Base-by-base conservation (phyloP, 768 basidiomycete genomes). In the Suillus subaureus region DNA sequence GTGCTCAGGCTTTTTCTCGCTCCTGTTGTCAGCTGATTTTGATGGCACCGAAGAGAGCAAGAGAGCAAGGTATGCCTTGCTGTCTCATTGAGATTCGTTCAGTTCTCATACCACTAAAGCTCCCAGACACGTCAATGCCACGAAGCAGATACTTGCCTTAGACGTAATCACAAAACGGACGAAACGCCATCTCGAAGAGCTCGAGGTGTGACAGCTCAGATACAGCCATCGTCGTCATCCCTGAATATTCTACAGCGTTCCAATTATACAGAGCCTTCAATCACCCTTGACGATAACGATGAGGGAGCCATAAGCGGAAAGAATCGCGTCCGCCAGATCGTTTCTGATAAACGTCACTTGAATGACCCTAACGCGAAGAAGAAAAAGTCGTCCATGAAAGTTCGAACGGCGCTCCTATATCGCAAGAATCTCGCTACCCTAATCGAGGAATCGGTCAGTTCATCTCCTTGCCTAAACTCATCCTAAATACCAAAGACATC, bases 361-460 rank as follows among this genome's bases (percentile, higher is more conserved):
- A 74, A 74, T 9, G 76, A 76, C 33, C 73, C 73, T 23, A 77
- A 78, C 45, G 76, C 75, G 0, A 75, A 78, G 61, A 89, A 87
- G 82, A 93, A 90, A 80, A 94, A 93, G 74, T 89, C 91, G 15
- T 89, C 86, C 4, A 92, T 91, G 87, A 90, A 85, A 69, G 87
- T 95, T 64, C 84, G 94, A 66, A 87, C 88, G 35, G 91, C 93
- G 23, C 80, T 95, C 42, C 77, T 96, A 54, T 96, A 95, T 77
- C 88, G 90, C 69, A 96, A 95, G 77, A 92, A 86, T 68, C 81
- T 96, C 16, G 79, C 85, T 4, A 82, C 87, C 7, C 81, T 94
- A 61, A 78, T 96, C 31, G 91, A 93, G 23, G 93, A 94, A 80
- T 90, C 91, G 64, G 94, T 94, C 70, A 68, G 91, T 82, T 42